These are phyloP conservation scores for Megacollybia platyphylla DNA, from an alignment of 1,284 basidiomycete genomes.

Conservation along the genomic window DNA sequence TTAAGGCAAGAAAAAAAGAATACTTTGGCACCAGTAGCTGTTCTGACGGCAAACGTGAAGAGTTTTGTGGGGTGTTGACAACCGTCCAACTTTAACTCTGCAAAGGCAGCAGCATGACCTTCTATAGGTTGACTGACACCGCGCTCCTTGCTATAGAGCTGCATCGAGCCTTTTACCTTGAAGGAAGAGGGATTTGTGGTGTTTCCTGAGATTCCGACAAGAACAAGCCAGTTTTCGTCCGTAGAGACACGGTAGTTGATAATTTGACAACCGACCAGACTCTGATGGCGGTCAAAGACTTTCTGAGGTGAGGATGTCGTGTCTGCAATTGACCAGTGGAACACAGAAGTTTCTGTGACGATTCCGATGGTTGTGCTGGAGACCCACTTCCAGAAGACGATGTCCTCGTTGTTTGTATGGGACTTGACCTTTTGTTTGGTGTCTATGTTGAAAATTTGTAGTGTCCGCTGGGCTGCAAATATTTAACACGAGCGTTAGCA, in stretches of 20 bases:
- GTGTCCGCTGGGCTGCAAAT: conserved; percentile 71
- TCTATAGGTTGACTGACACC: conserved; percentile 99
- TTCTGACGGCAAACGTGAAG: conserved; percentile 93
- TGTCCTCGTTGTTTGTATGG: conserved; percentile 88
- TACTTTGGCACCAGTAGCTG: conserved; percentile 93
- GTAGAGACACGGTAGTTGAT: conserved; percentile 93
- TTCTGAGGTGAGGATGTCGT: conserved; percentile 71
- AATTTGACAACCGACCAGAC: conserved; percentile 91
- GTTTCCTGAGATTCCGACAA: conserved; percentile 95
- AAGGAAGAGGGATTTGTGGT: conserved; percentile 85
- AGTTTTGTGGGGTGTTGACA: conserved; percentile 78
- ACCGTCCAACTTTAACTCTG: conserved; percentile 84
- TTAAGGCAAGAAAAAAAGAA: conserved; percentile 1
- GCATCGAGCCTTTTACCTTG: conserved; percentile 97
- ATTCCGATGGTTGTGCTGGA: conserved; percentile 85
- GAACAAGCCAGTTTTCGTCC: conserved; percentile 96
- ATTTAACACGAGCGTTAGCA: conserved; percentile 3
- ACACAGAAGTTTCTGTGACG: conserved; percentile 91
- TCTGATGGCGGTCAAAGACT: conserved; percentile 94
- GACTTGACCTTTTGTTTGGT: conserved; percentile 97
- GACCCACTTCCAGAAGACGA: conserved; percentile 99
- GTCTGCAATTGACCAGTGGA: conserved; percentile 84
- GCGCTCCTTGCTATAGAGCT: conserved; percentile 83
- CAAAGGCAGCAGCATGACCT: conserved; percentile 96
- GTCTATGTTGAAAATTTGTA: conserved; percentile 98